Conservation (phyloP, 306 rosid species). For the Vicia villosa region DNA sequence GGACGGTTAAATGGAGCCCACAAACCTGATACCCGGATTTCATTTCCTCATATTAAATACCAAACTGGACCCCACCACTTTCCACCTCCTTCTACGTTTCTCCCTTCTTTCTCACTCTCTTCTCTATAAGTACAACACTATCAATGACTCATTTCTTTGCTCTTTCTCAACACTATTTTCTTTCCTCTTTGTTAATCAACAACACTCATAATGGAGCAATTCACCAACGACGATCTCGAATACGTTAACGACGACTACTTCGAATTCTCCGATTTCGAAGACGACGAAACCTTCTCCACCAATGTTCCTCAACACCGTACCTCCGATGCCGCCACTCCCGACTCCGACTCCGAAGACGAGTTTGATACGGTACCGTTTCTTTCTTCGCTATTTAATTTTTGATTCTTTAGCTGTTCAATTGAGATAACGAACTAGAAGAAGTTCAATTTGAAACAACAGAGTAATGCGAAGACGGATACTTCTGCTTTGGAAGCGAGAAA, state of each 20-base stretch:
- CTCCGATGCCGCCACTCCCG: constrained; percentile 1
- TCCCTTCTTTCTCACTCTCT: background rate
- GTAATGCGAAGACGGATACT: constrained; percentile 69
- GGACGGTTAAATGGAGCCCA: constrained; percentile 43
- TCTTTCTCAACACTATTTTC: background rate
- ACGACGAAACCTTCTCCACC: constrained; percentile 36
- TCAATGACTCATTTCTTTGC: background rate
- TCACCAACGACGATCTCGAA: constrained; percentile 71
- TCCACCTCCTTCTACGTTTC: background rate
- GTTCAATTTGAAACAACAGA: constrained; percentile 37
- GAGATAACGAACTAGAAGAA: background rate
- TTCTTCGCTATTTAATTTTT: background rate
- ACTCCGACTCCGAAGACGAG: constrained; percentile 72
- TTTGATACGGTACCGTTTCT: constrained; percentile 45
- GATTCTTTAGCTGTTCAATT: background rate
- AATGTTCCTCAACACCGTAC: constrained; percentile 16
- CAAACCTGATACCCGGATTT: constrained; percentile 12
- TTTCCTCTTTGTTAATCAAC: background rate
- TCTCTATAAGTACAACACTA: constrained; percentile 35
- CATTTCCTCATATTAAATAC: background rate
- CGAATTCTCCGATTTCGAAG: constrained; percentile 56
- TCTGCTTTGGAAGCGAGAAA: constrained; percentile 74
- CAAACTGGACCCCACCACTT: constrained; percentile 20
- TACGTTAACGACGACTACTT: constrained; percentile 48
- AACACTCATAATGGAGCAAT: constrained; percentile 57